phyloP scores from a whole-genome alignment of 1,139 yeast species.

The Scheffersomyces titani region DNA sequence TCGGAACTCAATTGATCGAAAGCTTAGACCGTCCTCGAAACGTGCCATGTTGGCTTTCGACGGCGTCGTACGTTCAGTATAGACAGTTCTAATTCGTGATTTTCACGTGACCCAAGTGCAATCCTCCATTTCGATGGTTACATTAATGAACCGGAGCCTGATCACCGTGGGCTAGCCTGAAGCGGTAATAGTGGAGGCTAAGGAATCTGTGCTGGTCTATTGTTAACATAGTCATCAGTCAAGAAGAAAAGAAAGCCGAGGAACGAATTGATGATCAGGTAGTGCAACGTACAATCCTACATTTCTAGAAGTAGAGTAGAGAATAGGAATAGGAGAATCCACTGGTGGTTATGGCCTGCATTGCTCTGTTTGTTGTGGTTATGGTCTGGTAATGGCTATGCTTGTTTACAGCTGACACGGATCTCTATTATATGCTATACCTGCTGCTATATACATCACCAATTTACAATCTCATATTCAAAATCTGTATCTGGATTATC shows the following conservation, averaged over 20 bases:
- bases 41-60: background rate
- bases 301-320: background rate
- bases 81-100: background rate
- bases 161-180: background rate
- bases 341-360: background rate
- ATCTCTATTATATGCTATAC: background rate
- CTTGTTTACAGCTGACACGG: background rate
- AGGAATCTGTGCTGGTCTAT: background rate
- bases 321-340: background rate
- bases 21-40: too few species aligned
- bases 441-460: background rate
- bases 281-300: background rate
- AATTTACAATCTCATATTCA: background rate
- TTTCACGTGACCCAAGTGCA: background rate
- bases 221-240: background rate
- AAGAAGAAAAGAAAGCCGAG: background rate
- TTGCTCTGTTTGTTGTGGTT: background rate
- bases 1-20: too few species aligned
- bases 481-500: background rate
- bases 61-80: background rate
- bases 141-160: too few species aligned
- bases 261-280: background rate
- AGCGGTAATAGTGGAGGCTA: background rate
- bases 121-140: too few species aligned
- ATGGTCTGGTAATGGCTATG: background rate